Conservation (phyloP, 352 stramenopile species). For the Thalassiosira livingstoniorum region DNA sequence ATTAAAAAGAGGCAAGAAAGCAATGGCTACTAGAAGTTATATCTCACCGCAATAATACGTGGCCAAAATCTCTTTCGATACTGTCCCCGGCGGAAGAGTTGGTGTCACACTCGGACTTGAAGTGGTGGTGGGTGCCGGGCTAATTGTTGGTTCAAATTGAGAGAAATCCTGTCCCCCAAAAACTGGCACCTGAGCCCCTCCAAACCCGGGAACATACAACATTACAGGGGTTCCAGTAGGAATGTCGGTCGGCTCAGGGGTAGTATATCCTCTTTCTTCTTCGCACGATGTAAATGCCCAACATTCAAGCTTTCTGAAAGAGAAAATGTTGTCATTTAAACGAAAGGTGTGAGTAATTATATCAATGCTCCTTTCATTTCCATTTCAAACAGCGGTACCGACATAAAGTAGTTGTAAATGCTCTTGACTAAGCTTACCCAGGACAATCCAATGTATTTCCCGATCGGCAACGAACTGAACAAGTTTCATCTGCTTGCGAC, state of each 20-base stretch:
- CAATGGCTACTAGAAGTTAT: too few species aligned
- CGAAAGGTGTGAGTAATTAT: neutral
- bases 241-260: constrained; percentile 31
- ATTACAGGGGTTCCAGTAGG: constrained; percentile 33
- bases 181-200: constrained; percentile 63
- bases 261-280: constrained; percentile 54
- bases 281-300: constrained; percentile 69
- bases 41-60: constrained; percentile 69
- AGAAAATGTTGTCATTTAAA: neutral
- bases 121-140: constrained; percentile 52
- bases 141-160: constrained; percentile 42
- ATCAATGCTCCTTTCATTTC: neutral
- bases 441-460: constrained; percentile 76
- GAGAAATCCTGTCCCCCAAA: constrained; percentile 56
- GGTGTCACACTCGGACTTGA: constrained; percentile 39
- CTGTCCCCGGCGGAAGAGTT: constrained; percentile 53
- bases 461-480: constrained; percentile 71
- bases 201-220: constrained; percentile 56
- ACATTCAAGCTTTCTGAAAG: constrained; percentile 54
- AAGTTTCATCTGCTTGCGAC: constrained; percentile 79
- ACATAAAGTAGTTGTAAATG: neutral
- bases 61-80: constrained; percentile 52
- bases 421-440: constrained; percentile 35
- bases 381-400: neutral
- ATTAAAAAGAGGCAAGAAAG: too few species aligned